Conservation (phyloP, 257 asterid species). For the Lavandula angustifolia region DNA sequence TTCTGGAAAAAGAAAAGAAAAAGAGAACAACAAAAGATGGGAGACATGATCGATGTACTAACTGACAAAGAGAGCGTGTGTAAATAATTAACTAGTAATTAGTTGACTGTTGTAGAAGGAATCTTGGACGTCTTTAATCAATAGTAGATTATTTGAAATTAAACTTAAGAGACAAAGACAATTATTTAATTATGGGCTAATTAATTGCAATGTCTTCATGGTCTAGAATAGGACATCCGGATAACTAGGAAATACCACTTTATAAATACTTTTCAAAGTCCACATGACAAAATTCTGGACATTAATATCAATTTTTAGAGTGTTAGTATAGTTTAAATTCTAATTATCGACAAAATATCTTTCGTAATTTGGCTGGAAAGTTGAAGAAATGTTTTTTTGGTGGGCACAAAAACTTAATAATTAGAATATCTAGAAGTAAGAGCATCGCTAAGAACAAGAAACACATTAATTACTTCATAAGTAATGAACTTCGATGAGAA, state of each 20-base stretch:
- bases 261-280: neutral
- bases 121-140: conserved; percentile 37
- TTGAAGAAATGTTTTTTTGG: neutral
- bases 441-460: no score
- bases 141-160: conserved; percentile 1
- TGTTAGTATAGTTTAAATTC: neutral
- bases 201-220: conserved; percentile 42
- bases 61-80: conserved; percentile 43
- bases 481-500: no score
- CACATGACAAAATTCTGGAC: neutral
- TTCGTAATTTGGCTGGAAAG: conserved; percentile 23
- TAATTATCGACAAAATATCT: conserved; percentile 12
- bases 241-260: conserved; percentile 43
- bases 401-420: conserved; percentile 39
- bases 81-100: conserved; percentile 36
- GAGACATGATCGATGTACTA: no score
- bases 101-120: conserved; percentile 40
- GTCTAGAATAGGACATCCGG: conserved; percentile 47
- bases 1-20: no score
- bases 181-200: conserved; percentile 31
- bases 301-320: neutral
- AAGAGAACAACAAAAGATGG: no score
- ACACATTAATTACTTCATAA: no score
- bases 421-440: conserved; percentile 42
- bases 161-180: conserved; percentile 26